phyloP scores from a whole-genome alignment of 768 basidiomycete species.

The Butyriboletus loyo region DNA sequence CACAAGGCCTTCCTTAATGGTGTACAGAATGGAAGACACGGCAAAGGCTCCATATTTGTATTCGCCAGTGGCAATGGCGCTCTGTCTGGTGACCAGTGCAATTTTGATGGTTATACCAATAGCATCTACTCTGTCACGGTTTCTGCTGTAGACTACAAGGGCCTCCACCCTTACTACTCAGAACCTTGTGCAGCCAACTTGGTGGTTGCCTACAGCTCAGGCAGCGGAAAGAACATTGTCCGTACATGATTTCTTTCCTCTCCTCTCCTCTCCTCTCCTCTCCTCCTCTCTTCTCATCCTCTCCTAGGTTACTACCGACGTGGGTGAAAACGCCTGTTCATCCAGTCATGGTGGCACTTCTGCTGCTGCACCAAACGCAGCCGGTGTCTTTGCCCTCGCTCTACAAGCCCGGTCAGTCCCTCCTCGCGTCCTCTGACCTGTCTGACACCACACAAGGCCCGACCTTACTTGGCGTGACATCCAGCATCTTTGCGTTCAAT shows the following conservation, averaged over 20 bases:
- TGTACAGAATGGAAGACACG: conserved; percentile 81
- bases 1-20: conserved; percentile 94
- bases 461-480: conserved; percentile 97
- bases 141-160: conserved; percentile 90
- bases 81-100: conserved; percentile 89
- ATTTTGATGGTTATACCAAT: conserved; percentile 99
- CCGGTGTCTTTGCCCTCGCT: conserved; percentile 89
- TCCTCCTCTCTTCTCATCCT: conserved; percentile 12
- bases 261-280: neutral
- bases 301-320: conserved; percentile 87
- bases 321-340: conserved; percentile 80
- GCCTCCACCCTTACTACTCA: conserved; percentile 93
- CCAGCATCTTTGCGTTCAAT: conserved; percentile 82
- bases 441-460: conserved; percentile 50
- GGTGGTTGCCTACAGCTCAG: conserved; percentile 94
- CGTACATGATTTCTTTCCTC: conserved; percentile 32
- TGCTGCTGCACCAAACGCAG: conserved; percentile 95
- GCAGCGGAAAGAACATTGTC: conserved; percentile 90
- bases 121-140: conserved; percentile 96
- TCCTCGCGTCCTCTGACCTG: conserved; percentile 1
- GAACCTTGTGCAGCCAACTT: conserved; percentile 98
- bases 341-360: conserved; percentile 91
- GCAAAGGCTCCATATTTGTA: conserved; percentile 92
- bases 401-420: conserved; percentile 72
- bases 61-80: conserved; percentile 98